A percentile compares a stretch with the other conserved stretches of the same genome.
These are phyloP conservation scores for Cicer bijugum DNA, from an alignment of 306 rosid genomes.

Conservation along the genomic window DNA sequence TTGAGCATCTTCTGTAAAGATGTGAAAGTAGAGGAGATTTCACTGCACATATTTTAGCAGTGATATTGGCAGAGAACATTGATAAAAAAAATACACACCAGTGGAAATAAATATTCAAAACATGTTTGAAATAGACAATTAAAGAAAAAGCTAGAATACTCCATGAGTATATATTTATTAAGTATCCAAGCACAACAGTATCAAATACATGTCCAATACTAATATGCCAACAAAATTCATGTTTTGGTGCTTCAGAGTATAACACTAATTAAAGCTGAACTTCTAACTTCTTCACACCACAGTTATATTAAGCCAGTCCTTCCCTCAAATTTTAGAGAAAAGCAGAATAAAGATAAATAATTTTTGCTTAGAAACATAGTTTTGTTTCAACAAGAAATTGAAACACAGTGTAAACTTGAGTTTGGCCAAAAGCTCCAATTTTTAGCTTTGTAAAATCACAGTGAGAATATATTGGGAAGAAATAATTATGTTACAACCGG, in stretches of 20 bases:
- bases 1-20: slow-evolving; percentile 1
- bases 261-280: slow-evolving; percentile 3
- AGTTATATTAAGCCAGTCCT: not conserved
- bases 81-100: not conserved
- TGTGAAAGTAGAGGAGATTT: slow-evolving; percentile 22
- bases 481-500: no score
- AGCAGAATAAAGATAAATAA: not conserved
- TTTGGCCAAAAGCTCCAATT: no score
- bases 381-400: not conserved
- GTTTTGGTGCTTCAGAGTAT: not conserved
- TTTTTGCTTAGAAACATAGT: not conserved
- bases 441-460: no score
- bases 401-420: no score
- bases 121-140: not conserved
- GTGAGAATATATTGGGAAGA: no score
- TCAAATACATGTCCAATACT: not conserved
- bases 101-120: not conserved
- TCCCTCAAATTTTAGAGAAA: slow-evolving; percentile 11
- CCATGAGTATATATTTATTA: not conserved
- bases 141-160: not conserved
- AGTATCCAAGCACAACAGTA: not conserved
- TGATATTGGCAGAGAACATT: not conserved
- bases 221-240: not conserved
- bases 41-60: not conserved
- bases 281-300: not conserved